These are phyloP conservation scores for Spinellus fusiger DNA, from an alignment of 192 early-diverging fungal species.

Conservation along the genomic window DNA sequence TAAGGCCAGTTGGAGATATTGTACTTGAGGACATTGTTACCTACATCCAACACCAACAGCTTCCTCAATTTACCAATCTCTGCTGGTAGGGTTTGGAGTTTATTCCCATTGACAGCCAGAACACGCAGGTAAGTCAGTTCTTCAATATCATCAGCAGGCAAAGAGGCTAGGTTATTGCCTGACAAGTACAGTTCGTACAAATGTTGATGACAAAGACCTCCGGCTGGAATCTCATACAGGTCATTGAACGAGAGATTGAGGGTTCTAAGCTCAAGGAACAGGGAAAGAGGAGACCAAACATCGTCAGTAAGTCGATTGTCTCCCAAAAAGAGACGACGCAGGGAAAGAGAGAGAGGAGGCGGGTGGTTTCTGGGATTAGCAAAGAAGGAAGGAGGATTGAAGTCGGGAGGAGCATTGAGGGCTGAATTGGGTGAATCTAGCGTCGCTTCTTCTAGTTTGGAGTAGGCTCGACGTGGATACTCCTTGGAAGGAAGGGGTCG, in stretches of 20 bases:
- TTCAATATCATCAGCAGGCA: constrained; percentile 84
- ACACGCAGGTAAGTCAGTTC: constrained; percentile 64
- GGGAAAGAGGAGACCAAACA: constrained; percentile 65
- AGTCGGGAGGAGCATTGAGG: constrained; percentile 36
- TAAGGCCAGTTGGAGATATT: constrained; percentile 94
- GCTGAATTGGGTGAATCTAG: constrained; percentile 6
- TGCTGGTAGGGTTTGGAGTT: constrained; percentile 81
- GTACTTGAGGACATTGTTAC: constrained; percentile 85
- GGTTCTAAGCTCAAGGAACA: constrained; percentile 62
- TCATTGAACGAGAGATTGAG: constrained; percentile 83
- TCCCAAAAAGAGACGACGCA: constrained; percentile 63
- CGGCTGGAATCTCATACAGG: constrained; percentile 75
- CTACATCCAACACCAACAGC: constrained; percentile 74
- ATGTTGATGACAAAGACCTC: constrained; percentile 64
- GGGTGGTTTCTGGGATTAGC: constrained; percentile 40
- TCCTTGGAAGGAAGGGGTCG: not conserved
- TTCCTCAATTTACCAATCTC: constrained; percentile 82
- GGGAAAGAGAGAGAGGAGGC: constrained; percentile 50
- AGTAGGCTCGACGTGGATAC: not conserved
- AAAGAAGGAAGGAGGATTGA: constrained; percentile 43
- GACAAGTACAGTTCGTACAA: constrained; percentile 75
- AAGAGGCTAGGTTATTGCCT: constrained; percentile 74
- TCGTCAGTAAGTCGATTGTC: constrained; percentile 84
- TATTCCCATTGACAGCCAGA: constrained; percentile 85
- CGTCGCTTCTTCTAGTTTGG: constrained; percentile 23